Evolutionary conservation across 805 yeast species (phyloP), one percentile per base, ranked within the genome.

Genomic region (Isabelozyma gotoi): DNA sequence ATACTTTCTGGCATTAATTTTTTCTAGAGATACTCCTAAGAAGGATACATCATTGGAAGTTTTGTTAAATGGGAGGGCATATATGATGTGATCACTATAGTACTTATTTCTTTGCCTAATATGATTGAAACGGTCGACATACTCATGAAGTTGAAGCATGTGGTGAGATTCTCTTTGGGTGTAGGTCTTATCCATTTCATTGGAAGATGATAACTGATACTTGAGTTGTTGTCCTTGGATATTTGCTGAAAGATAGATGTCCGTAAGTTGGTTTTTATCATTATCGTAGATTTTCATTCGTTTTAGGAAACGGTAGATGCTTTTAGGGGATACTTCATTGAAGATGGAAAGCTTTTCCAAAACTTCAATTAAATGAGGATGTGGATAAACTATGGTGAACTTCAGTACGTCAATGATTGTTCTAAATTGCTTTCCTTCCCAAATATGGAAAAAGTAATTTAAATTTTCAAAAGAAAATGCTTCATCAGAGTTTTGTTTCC

Each of bases 1-100:
- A 43, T 65, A 63, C 41, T 65, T 66, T 33, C 76, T 50, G 8
- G 70, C 48, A 47, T 66, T 70, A 37, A 64, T 46, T 39, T 63
- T 62, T 36, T 62, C 68, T 24, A 73, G 41, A 1, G 79, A 74
- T 1, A 73, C 47, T 1, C 65, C 76, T 43, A 67, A 14, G 12
- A 21, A 21, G 2, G 51, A 36, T 18, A 18, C 20, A 3, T 43
- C 39, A 14, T 39, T 35, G 17, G 19, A 16, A 17, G 17, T 35
- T 4, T 32, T 27, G 11, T 32, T 29, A 19, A 42, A 34, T 12
- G 66, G 63, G 7, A 71, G 40, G 0, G 60, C 65, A 50, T 71
- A 71, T 3, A 71, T 51, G 2, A 53, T 46, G 24, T 63, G 66
- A 40, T 68, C 70, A 40, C 67, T 69, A 41, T 58, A 63, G 43